Evolutionary conservation across 352 stramenopile species (phyloP).

Genomic region (Globisporangium perplexum): DNA sequence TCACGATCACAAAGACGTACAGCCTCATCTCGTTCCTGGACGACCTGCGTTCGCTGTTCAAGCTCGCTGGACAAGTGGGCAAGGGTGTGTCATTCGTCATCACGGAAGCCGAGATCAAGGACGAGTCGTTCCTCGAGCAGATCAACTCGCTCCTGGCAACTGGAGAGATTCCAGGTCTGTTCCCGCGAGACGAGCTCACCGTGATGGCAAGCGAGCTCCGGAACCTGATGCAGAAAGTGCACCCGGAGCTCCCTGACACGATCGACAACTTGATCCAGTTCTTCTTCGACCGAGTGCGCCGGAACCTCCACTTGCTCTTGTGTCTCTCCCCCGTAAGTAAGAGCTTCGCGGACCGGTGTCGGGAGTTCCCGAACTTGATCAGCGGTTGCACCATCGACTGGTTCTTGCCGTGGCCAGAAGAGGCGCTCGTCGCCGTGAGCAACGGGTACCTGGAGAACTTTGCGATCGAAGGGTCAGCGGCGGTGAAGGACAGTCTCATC

Average conservation of each 20-base stretch:
- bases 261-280: constrained; percentile 79
- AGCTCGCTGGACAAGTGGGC: constrained; percentile 70
- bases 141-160: constrained; percentile 86
- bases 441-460: constrained; percentile 74
- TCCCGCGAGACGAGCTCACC: constrained; percentile 84
- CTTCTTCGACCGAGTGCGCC: constrained; percentile 82
- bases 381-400: constrained; percentile 87
- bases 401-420: constrained; percentile 87
- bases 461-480: constrained; percentile 44
- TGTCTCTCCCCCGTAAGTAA: constrained; percentile 85
- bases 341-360: constrained; percentile 71
- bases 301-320: constrained; percentile 82
- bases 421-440: constrained; percentile 81
- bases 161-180: constrained; percentile 82
- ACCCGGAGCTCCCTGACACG: constrained; percentile 63
- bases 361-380: constrained; percentile 87
- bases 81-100: constrained; percentile 83
- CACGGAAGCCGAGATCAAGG: constrained; percentile 88
- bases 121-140: constrained; percentile 86
- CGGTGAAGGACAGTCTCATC: constrained; percentile 60
- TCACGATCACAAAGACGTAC: constrained; percentile 87
- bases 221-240: constrained; percentile 55
- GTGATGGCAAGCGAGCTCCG: constrained; percentile 84
- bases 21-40: constrained; percentile 82
- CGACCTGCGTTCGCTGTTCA: constrained; percentile 81